phyloP scores from a whole-genome alignment of 176 grass and related monocot species.

The bread wheat (Triticum aestivum) region IWGSC_CS_RefSeq_v2.1 NC_057794.1:68201085-68201584 shows the following conservation, averaged over 20 bases:
- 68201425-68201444: slow-evolving; percentile 19
- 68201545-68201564: not conserved
- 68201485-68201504: not conserved
- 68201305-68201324: not conserved
- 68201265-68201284: not conserved
- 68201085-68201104: not conserved
- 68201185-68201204: slow-evolving; percentile 83
- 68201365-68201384: slow-evolving; percentile 73
- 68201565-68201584: not conserved
- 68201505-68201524: not conserved
- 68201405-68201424: slow-evolving; percentile 59
- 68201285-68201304: not conserved
- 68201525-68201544: not conserved
- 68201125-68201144: not conserved
- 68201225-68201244: slow-evolving; percentile 85
- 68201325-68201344: not conserved
- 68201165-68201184: slow-evolving; percentile 84
- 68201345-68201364: not conserved
- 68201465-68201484: not conserved
- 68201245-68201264: slow-evolving; percentile 88
- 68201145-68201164: not conserved
- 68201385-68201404: slow-evolving; percentile 48
- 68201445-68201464: slow-evolving; percentile 13
- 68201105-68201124: not conserved
- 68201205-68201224: slow-evolving; percentile 73